phyloP scores from a whole-genome alignment of 1,284 basidiomycete genomes.

The Clitocybe nebularis region DNA sequence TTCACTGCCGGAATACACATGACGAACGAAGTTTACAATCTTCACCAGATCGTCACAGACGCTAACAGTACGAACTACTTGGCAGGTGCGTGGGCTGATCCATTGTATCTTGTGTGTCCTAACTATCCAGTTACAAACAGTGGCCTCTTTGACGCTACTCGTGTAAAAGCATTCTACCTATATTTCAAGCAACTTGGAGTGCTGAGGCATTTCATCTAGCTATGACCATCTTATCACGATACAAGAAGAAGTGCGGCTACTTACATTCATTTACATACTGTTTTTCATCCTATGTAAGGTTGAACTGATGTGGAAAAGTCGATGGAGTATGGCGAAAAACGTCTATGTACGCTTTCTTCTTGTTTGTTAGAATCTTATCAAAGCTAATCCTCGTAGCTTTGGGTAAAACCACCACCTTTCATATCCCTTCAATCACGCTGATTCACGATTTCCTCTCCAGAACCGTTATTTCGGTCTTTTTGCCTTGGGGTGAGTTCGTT shows the following conservation, averaged over 20 bases:
- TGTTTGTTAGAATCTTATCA: too few species aligned
- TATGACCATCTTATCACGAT: conserved; percentile 3
- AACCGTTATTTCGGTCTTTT: conserved; percentile 1
- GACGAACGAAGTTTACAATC: neutral
- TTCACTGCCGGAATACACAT: too few species aligned
- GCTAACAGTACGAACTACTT: neutral
- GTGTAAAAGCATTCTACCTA: neutral
- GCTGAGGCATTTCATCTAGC: neutral
- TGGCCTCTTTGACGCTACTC: neutral
- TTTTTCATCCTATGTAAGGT: too few species aligned
- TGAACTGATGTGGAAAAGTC: conserved; percentile 1
- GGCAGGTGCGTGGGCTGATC: neutral
- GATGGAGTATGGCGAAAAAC: neutral
- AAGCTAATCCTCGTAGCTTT: too few species aligned
- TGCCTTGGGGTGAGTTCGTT: neutral
- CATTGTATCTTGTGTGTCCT: neutral
- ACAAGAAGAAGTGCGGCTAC: neutral
- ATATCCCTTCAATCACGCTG: neutral
- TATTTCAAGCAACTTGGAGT: neutral
- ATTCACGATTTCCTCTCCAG: neutral
- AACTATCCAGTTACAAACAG: neutral
- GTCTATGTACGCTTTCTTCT: neutral
- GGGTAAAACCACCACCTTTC: neutral
- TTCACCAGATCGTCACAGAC: neutral
- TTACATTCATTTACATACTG: neutral